phyloP scores from a whole-genome alignment of 148 eudicot genomes.

The Spergularia bocconei region DNA sequence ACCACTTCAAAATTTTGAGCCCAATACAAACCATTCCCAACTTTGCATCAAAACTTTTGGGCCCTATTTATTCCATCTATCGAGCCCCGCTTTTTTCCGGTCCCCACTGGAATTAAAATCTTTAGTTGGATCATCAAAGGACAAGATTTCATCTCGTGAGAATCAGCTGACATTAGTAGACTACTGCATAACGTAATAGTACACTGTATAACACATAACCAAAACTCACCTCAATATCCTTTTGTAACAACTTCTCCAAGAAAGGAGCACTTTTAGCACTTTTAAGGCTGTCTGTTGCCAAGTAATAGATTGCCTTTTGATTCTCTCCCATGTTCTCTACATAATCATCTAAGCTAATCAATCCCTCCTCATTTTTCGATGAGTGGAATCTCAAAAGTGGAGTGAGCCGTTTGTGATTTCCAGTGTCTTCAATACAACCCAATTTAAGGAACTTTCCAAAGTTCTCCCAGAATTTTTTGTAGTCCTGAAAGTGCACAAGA shows the following conservation, averaged over 20 bases:
- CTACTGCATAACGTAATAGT: background rate
- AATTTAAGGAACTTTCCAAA: constrained; percentile 90
- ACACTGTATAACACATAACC: background rate
- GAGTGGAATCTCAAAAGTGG: constrained; percentile 82
- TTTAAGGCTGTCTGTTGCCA: constrained; percentile 92
- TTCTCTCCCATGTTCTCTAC: constrained; percentile 95
- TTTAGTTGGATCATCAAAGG: too few species aligned
- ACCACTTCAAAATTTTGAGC: background rate
- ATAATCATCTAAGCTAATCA: constrained; percentile 92
- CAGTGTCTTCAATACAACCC: constrained; percentile 95
- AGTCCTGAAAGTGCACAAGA: constrained; percentile 43
- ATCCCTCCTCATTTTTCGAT: constrained; percentile 81
- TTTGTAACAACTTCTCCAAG: constrained; percentile 86
- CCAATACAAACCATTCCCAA: background rate
- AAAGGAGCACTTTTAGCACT: constrained; percentile 96
- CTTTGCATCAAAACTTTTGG: too few species aligned
- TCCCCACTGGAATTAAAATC: too few species aligned
- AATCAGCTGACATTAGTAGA: too few species aligned
- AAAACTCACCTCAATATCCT: constrained; percentile 77
- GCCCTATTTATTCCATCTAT: too few species aligned
- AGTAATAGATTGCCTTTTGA: constrained; percentile 89
- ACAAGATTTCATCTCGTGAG: too few species aligned
- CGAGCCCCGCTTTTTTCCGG: too few species aligned
- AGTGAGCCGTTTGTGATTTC: constrained; percentile 87
- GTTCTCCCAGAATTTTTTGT: constrained; percentile 98